Percentiles rank a stretch among this genome's conserved stretches.
Evolutionary conservation across 1,284 basidiomycete species (phyloP).

Genomic region (Leccinum angustisporum): DNA sequence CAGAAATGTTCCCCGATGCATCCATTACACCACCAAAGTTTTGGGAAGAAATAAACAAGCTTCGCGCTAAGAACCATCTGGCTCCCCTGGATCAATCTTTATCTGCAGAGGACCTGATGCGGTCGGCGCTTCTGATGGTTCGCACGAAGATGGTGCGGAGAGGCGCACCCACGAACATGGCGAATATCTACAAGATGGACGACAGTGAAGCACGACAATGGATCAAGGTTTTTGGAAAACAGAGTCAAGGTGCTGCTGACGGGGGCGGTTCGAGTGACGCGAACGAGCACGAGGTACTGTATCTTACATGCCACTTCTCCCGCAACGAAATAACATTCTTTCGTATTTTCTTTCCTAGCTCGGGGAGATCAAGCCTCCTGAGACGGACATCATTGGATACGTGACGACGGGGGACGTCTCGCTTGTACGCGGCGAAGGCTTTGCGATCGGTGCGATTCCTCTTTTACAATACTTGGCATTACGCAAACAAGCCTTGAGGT

Average conservation of each 20-base stretch:
- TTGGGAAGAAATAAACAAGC: constrained; percentile 54
- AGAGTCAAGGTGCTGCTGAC: constrained; percentile 15
- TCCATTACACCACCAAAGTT: constrained; percentile 47
- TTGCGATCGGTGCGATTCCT: constrained; percentile 71
- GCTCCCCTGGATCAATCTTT: constrained; percentile 36
- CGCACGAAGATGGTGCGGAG: constrained; percentile 58
- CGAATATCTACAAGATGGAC: constrained; percentile 62
- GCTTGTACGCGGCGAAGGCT: constrained; percentile 70
- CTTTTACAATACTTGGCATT: constrained; percentile 54
- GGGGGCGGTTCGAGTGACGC: constrained; percentile 40
- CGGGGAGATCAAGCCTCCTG: constrained; percentile 40
- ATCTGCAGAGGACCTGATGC: constrained; percentile 47
- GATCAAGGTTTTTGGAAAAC: constrained; percentile 28
- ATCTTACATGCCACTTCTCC: background rate
- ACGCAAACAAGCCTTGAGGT: constrained; percentile 53
- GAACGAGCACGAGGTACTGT: constrained; percentile 38
- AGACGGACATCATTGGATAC: constrained; percentile 66
- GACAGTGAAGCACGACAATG: constrained; percentile 36
- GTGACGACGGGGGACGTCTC: constrained; percentile 81
- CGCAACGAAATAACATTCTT: background rate
- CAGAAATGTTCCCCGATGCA: constrained; percentile 45
- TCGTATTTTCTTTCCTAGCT: constrained; percentile 38
- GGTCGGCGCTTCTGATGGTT: constrained; percentile 65
- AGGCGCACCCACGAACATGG: constrained; percentile 75
- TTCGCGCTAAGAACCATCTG: constrained; percentile 55